Evolutionary conservation across 257 asterid genomes (phyloP).

Genomic region (Scutellaria barbata): DNA sequence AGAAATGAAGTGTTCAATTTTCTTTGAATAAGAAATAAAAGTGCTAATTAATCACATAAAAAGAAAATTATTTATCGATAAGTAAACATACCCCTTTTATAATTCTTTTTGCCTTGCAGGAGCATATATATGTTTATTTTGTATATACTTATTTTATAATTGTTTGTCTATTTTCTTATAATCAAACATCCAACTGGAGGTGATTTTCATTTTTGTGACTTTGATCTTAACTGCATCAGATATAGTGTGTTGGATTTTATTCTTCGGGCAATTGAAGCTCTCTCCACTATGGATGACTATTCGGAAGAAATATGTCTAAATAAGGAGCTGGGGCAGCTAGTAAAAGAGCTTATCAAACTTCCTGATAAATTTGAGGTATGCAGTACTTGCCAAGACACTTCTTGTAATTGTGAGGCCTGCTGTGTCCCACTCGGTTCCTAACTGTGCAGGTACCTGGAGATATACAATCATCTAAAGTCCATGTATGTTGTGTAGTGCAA

Average conservation of each 20-base stretch:
- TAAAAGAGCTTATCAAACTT: conserved; percentile 61
- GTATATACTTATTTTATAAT: neutral
- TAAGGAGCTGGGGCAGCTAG: conserved; percentile 61
- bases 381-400: conserved; percentile 31
- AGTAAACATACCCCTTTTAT: neutral
- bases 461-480: conserved; percentile 1
- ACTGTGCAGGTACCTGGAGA: conserved; percentile 13
- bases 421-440: neutral
- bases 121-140: neutral
- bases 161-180: conserved; percentile 7
- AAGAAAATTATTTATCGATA: neutral
- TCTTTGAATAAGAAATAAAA: neutral
- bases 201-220: conserved; percentile 21
- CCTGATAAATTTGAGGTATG: conserved; percentile 86
- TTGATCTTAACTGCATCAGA: conserved; percentile 52
- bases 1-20: neutral
- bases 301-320: conserved; percentile 58
- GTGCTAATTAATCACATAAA: neutral
- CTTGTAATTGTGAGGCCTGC: conserved; percentile 17
- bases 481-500: conserved; percentile 7
- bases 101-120: neutral
- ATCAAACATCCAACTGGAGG: conserved; percentile 27
- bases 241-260: conserved; percentile 66
- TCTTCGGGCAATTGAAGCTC: conserved; percentile 81
- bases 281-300: conserved; percentile 67